A percentile compares a stretch with the other conserved stretches of the same genome.
Evolutionary conservation across 352 stramenopile genomes (phyloP).

Genomic region (Phytophthora cryptogea): DNA sequence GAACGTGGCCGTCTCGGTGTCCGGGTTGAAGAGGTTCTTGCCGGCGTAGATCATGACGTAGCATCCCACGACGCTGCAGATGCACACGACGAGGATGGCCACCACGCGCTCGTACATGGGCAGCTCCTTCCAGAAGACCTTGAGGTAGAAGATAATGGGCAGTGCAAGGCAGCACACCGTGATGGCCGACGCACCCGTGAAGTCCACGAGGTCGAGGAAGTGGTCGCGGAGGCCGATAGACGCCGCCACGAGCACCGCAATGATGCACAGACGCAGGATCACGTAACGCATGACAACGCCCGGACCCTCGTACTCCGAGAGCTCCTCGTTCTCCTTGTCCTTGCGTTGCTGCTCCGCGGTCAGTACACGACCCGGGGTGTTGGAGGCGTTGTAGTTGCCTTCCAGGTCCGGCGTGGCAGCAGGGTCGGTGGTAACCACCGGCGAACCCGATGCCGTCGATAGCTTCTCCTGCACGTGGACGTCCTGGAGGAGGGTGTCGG

Average conservation of each 20-base stretch:
- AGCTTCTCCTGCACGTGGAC: slow-evolving; percentile 25
- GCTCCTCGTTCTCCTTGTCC: slow-evolving; percentile 27
- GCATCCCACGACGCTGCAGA: slow-evolving; percentile 32
- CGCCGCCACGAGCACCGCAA: slow-evolving; percentile 22
- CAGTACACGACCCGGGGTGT: slow-evolving; percentile 7
- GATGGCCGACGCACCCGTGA: slow-evolving; percentile 44
- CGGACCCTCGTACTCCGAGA: slow-evolving; percentile 22
- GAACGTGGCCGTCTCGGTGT: slow-evolving; percentile 29
- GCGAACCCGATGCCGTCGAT: slow-evolving; percentile 25
- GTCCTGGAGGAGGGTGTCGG: slow-evolving; percentile 1
- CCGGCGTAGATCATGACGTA: slow-evolving; percentile 44
- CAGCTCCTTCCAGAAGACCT: slow-evolving; percentile 40
- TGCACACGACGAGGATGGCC: slow-evolving; percentile 31
- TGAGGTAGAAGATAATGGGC: slow-evolving; percentile 49
- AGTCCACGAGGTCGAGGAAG: slow-evolving; percentile 49
- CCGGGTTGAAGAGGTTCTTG: slow-evolving; percentile 40
- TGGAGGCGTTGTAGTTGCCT: slow-evolving; percentile 29
- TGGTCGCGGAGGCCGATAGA: slow-evolving; percentile 33
- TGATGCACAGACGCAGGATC: slow-evolving; percentile 33
- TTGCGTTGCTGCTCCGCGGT: slow-evolving; percentile 15
- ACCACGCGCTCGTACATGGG: slow-evolving; percentile 38
- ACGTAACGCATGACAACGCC: slow-evolving; percentile 31
- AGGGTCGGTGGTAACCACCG: slow-evolving; percentile 13
- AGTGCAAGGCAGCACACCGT: slow-evolving; percentile 46
- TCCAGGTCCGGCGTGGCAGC: slow-evolving; percentile 25